Evolutionary conservation across 805 yeast species (phyloP), one percentile per base, ranked within the genome.

Genomic region (Pichia phayaonensis): DNA sequence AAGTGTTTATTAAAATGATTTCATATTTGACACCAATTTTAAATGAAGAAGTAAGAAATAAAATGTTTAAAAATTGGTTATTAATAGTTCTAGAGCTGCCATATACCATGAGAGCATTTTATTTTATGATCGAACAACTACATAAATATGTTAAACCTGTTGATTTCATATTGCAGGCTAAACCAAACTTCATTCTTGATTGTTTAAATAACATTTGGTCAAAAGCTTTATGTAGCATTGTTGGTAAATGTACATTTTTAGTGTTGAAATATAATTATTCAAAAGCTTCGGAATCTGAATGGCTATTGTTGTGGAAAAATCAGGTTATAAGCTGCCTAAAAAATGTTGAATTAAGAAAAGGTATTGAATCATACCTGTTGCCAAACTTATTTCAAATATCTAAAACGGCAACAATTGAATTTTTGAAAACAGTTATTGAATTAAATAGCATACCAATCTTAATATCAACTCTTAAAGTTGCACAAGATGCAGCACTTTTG

Each of bases 141-240:
- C 69, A 79, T 8, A 75, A 72, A 57, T 77, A 77, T 39, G 60
- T 77, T 0, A 73, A 76, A 18, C 66, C 75, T 8, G 58, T 64
- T 0, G 57, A 59, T 31, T 66, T 61, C 46, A 66, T 88, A 11
- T 47, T 83, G 2, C 55, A 61, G 1, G 49, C 63, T 6, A 72
- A 72, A 36, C 81, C 85, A 0, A 42, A 56, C 1, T 80, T 85
- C 52, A 64, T 80, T 4, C 56, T 56, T 3, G 67, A 67, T 11
- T 73, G 85, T n/a, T 60, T 85, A 15, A 57, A 66, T 2, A 64
- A 72, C 18, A 80, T 85, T 68, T 66, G 70, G 55, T 72, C 81
- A 1, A 80, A 77, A 56, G 76, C 88, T 0, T 62, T 88, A 49
- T 83, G 94, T 0, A 85, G 80, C 53, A 76, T 84, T 3, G 72